phyloP scores from a whole-genome alignment of 2,329 filamentous ascomycete genomes.

The Pleoardoris graminearum region DNA sequence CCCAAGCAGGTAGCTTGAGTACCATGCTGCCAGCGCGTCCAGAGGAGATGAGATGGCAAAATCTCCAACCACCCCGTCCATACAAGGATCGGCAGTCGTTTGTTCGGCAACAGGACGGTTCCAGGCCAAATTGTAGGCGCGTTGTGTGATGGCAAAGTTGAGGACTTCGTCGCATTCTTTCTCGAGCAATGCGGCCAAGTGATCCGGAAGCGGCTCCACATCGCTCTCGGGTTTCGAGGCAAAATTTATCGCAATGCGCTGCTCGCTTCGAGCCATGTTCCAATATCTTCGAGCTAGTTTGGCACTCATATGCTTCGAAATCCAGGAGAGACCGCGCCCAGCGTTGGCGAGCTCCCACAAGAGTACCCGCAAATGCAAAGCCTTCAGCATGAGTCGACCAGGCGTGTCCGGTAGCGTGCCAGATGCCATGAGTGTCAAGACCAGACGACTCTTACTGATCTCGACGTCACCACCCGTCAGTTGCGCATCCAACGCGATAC shows the following conservation, averaged over 20 bases:
- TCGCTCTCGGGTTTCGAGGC: slow-evolving; percentile 49
- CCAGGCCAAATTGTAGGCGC: slow-evolving; percentile 88
- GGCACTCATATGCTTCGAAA: slow-evolving; percentile 70
- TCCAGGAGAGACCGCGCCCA: slow-evolving; percentile 64
- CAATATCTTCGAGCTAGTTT: slow-evolving; percentile 76
- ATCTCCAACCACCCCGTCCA: slow-evolving; percentile 85
- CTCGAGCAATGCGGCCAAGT: slow-evolving; percentile 75
- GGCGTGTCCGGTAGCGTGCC: slow-evolving; percentile 84
- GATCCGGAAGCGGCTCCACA: slow-evolving; percentile 72
- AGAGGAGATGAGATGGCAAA: slow-evolving; percentile 81
- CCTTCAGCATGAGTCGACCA: slow-evolving; percentile 83
- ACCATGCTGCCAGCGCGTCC: slow-evolving; percentile 91
- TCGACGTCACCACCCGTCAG: slow-evolving; percentile 87
- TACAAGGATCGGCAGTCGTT: slow-evolving; percentile 67
- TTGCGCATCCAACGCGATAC: slow-evolving; percentile 90
- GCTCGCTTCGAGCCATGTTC: slow-evolving; percentile 74
- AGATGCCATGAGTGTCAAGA: slow-evolving; percentile 85
- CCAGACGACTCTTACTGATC: slow-evolving; percentile 82
- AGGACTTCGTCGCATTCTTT: slow-evolving; percentile 83
- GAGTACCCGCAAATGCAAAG: slow-evolving; percentile 86
- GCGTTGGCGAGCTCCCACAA: slow-evolving; percentile 76
- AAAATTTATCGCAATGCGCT: slow-evolving; percentile 49
- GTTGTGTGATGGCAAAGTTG: slow-evolving; percentile 74
- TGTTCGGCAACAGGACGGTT: slow-evolving; percentile 75
- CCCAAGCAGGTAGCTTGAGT: slow-evolving; percentile 74